Conservation (phyloP, 225 moss, liverwort and hornwort genomes). For the Takakia lepidozioides region DNA sequence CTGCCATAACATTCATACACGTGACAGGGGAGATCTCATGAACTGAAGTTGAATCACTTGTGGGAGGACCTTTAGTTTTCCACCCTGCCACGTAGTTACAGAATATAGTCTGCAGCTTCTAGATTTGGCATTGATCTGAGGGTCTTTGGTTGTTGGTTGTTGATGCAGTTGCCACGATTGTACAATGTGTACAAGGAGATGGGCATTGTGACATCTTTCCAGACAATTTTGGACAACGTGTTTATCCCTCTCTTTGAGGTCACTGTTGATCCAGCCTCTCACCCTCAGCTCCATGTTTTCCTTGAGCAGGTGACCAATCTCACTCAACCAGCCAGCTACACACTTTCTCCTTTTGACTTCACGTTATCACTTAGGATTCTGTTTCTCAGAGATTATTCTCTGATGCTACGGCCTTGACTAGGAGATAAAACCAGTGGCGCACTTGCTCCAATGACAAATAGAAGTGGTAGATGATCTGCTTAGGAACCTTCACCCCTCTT, state of each 20-base stretch:
- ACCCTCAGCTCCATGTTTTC: constrained; percentile 83
- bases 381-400: background rate
- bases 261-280: constrained; percentile 76
- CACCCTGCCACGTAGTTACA: no score
- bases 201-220: constrained; percentile 76
- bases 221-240: constrained; percentile 67
- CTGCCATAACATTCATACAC: no score
- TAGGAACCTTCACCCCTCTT: no score
- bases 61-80: no score
- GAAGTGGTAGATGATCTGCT: no score
- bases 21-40: no score
- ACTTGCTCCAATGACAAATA: no score
- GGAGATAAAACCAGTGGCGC: no score
- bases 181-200: constrained; percentile 96
- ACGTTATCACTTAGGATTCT: background rate
- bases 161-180: constrained; percentile 72
- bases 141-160: background rate
- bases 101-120: no score
- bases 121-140: no score
- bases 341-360: background rate
- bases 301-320: constrained; percentile 49
- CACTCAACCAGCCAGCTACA: background rate
- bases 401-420: no score
- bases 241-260: constrained; percentile 90
- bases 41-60: background rate